Evolutionary conservation across 495 filamentous ascomycete genomes (phyloP).

Genomic region (Aspergillus olivimuriae): DNA sequence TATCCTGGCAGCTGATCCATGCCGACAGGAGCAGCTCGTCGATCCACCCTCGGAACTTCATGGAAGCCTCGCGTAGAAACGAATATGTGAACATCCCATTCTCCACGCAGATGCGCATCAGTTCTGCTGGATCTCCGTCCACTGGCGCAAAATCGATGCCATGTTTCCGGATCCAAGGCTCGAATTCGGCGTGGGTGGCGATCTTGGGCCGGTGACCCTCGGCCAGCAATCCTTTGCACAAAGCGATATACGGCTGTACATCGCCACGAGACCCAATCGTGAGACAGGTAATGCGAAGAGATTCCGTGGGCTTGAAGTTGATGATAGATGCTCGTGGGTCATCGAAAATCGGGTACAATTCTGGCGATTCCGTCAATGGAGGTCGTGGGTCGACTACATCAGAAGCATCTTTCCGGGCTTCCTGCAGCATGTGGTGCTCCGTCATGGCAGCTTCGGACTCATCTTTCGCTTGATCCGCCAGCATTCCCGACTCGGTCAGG

Average conservation of each 20-base stretch:
- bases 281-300: constrained; percentile 83
- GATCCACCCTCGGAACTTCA: constrained; percentile 90
- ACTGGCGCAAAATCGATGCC: constrained; percentile 89
- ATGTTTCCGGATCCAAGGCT: constrained; percentile 78
- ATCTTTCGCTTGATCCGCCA: constrained; percentile 62
- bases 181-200: constrained; percentile 88
- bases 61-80: constrained; percentile 80
- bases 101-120: constrained; percentile 94
- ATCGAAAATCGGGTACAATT: constrained; percentile 72
- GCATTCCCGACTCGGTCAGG: constrained; percentile 62
- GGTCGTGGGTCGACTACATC: constrained; percentile 49
- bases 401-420: constrained; percentile 61
- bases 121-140: constrained; percentile 84
- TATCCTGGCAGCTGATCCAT: constrained; percentile 78
- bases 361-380: constrained; percentile 32
- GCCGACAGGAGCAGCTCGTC: constrained; percentile 81
- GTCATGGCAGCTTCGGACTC: constrained; percentile 71
- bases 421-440: constrained; percentile 75
- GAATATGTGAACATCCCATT: constrained; percentile 95
- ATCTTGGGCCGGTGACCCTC: constrained; percentile 87
- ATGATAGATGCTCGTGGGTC: constrained; percentile 87
- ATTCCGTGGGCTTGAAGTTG: constrained; percentile 83
- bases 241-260: constrained; percentile 94
- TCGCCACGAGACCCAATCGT: constrained; percentile 96
- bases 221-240: constrained; percentile 82